These are phyloP conservation scores for Phellinidium pouzarii DNA, from an alignment of 1,284 basidiomycete species.

Conservation along the genomic window DNA sequence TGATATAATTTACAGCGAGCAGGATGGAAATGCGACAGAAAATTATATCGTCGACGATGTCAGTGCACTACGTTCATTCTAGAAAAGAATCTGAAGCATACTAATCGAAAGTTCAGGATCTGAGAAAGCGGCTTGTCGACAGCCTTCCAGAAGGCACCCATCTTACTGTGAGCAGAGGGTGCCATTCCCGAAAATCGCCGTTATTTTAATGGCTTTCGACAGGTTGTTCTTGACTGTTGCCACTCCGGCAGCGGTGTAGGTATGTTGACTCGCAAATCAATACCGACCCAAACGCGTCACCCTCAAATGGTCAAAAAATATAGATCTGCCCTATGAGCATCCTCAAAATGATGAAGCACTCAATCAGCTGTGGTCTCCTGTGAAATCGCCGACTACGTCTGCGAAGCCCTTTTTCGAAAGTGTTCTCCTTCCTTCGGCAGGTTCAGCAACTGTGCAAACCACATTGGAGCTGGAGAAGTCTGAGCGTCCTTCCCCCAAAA, in stretches of 20 bases:
- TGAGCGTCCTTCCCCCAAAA: too few relatives aligned
- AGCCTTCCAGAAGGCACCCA: conserved; percentile 15
- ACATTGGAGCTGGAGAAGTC: too few relatives aligned
- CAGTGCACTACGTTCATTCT: neutral
- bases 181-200: neutral
- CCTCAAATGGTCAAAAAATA: neutral
- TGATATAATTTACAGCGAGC: conserved; percentile 9
- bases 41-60: conserved; percentile 19
- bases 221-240: conserved; percentile 19
- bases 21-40: neutral
- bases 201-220: neutral
- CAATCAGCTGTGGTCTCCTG: conserved; percentile 6
- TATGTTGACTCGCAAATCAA: neutral
- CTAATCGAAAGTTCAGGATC: conserved; percentile 5
- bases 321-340: conserved; percentile 7
- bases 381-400: conserved; percentile 4
- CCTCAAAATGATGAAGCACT: neutral
- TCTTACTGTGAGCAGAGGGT: conserved; percentile 12
- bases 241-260: conserved; percentile 19
- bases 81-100: neutral
- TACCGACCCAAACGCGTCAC: neutral
- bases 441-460: neutral
- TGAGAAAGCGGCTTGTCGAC: conserved; percentile 15
- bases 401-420: neutral
- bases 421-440: neutral